phyloP scores from a whole-genome alignment of 176 grass and related monocot genomes.

The Oryza longistaminata region DNA sequence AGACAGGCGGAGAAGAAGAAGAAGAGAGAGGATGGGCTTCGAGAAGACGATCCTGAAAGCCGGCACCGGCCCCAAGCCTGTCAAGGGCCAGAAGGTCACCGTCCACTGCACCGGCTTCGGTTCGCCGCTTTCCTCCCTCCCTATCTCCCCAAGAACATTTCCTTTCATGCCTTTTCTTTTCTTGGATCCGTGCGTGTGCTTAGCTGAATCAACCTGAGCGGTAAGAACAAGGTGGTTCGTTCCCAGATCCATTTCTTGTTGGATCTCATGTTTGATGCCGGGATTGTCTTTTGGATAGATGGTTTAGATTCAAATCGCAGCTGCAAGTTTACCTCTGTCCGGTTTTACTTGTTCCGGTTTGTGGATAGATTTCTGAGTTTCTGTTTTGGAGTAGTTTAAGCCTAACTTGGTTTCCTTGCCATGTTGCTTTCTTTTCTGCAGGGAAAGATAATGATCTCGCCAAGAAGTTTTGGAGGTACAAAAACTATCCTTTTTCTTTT shows the following conservation, averaged over 20 bases:
- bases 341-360: not conserved
- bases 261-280: not conserved
- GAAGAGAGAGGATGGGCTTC: constrained; percentile 57
- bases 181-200: constrained; percentile 12
- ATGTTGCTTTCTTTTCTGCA: constrained; percentile 33
- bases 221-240: not conserved
- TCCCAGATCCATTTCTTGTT: constrained; percentile 12
- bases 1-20: not conserved
- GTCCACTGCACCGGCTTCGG: constrained; percentile 98
- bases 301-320: not conserved
- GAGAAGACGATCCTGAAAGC: constrained; percentile 72
- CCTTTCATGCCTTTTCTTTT: not conserved
- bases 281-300: not conserved
- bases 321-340: not conserved
- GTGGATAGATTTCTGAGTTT: not conserved
- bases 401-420: constrained; percentile 24
- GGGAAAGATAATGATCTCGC: constrained; percentile 88
- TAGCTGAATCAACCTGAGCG: not conserved
- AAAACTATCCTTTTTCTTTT: not conserved
- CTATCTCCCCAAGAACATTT: not conserved
- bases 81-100: constrained; percentile 86
- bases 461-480: constrained; percentile 94
- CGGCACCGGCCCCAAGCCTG: constrained; percentile 73
- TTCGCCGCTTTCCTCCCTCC: constrained; percentile 33
- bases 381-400: not conserved